Evolutionary conservation across 139 green algal genomes (phyloP).

Genomic region (Bryopsis sp.): DNA sequence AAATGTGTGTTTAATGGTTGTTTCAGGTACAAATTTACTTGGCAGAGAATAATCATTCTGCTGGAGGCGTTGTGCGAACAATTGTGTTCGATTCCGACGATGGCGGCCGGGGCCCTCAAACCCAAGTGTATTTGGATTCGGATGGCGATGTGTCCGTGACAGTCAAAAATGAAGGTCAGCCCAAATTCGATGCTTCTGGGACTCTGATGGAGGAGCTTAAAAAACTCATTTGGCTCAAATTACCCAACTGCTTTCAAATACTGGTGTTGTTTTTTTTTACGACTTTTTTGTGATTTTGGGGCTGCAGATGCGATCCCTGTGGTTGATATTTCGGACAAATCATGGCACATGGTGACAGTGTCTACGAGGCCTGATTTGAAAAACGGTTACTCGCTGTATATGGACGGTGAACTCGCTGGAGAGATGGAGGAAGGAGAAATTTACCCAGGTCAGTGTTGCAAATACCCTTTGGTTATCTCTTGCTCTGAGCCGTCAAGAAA

Average conservation of each 20-base stretch:
- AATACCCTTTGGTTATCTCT: too few species aligned
- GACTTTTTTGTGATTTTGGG: too few species aligned
- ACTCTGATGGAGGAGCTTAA: too few species aligned
- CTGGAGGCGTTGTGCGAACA: background rate
- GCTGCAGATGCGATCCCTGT: background rate
- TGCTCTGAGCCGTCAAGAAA: too few species aligned
- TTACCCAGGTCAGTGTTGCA: background rate
- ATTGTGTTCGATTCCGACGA: background rate
- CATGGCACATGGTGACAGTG: slow-evolving; percentile 63
- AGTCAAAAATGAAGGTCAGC: background rate
- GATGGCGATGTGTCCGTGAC: background rate
- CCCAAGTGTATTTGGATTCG: background rate
- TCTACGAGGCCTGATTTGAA: slow-evolving; percentile 28
- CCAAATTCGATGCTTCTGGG: too few species aligned
- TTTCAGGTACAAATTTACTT: slow-evolving; percentile 2
- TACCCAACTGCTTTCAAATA: too few species aligned
- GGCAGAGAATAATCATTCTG: background rate
- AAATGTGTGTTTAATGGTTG: too few species aligned
- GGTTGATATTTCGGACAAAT: slow-evolving; percentile 35
- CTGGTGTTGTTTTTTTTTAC: too few species aligned
- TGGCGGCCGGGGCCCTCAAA: background rate
- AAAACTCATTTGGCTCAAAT: too few species aligned
- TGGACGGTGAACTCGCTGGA: background rate
- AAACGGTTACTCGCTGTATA: slow-evolving; percentile 7
- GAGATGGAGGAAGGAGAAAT: background rate